These are phyloP conservation scores for Areca catechu DNA, from an alignment of 176 grass and related monocot genomes.

Conservation along the genomic window DNA sequence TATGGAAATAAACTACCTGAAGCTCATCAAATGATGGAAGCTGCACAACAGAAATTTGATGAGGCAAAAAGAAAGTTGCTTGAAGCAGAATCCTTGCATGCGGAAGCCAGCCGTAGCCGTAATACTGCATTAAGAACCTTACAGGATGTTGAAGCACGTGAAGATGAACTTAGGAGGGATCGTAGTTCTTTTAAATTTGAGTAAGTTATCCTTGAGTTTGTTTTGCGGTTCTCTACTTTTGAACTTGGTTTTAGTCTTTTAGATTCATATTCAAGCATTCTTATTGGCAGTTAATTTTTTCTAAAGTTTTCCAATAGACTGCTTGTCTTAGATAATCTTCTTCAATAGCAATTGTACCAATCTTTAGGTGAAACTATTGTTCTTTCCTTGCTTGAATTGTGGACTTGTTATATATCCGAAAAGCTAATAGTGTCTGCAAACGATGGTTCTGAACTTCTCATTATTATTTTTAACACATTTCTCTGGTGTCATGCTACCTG, in stretches of 20 bases:
- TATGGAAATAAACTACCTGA: constrained; percentile 65
- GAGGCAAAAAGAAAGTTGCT: constrained; percentile 69
- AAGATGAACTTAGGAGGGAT: constrained; percentile 70
- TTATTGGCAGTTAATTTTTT: too few relatives aligned
- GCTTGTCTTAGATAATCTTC: too few relatives aligned
- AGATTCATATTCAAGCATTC: too few relatives aligned
- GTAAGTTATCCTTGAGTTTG: constrained; percentile 31
- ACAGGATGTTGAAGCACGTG: constrained; percentile 74
- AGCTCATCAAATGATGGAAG: constrained; percentile 39
- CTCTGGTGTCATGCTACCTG: too few relatives aligned
- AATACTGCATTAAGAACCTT: constrained; percentile 49
- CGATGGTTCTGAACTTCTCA: too few relatives aligned
- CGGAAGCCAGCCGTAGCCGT: constrained; percentile 33
- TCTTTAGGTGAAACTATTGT: neutral
- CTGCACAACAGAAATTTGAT: constrained; percentile 63
- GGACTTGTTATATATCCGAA: too few relatives aligned
- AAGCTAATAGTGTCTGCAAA: too few relatives aligned
- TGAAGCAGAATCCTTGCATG: constrained; percentile 50
- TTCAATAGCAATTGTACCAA: too few relatives aligned
- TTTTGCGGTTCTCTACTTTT: neutral
- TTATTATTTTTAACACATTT: too few relatives aligned
- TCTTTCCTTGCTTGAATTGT: too few relatives aligned
- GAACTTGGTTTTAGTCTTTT: neutral
- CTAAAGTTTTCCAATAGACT: too few relatives aligned
- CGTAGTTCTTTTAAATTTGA: constrained; percentile 36